Conservation (phyloP, 441 rosid genomes). For the Corymbia calophylla region DNA sequence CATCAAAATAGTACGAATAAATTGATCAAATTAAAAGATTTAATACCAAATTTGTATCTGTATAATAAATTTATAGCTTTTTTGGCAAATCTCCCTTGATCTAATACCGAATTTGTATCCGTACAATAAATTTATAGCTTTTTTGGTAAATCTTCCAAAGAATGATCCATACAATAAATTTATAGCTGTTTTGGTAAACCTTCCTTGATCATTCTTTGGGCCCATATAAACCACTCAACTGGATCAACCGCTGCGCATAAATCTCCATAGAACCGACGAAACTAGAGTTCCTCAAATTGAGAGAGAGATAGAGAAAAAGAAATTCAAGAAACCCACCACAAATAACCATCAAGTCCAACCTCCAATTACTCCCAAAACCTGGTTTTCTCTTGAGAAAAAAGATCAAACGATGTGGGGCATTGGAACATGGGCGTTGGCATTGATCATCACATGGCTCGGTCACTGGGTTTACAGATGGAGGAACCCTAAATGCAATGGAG, state of each 20-base stretch:
- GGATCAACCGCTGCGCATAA: neutral
- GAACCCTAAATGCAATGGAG: conserved; percentile 8
- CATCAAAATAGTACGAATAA: neutral
- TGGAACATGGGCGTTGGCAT: neutral
- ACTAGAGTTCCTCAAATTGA: neutral
- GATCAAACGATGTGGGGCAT: neutral
- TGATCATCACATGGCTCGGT: neutral
- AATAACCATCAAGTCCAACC: neutral
- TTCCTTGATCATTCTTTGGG: neutral
- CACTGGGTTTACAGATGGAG: conserved; percentile 14
- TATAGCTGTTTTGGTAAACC: neutral
- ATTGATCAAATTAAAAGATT: neutral
- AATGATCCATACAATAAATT: neutral
- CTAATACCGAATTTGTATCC: neutral
- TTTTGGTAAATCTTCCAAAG: neutral
- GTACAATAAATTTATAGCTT: neutral
- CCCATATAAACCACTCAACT: neutral
- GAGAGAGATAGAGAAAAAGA: neutral
- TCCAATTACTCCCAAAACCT: neutral
- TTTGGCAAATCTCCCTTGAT: too few relatives aligned
- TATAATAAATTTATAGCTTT: too few relatives aligned
- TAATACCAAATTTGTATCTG: neutral
- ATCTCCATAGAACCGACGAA: neutral
- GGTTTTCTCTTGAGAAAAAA: neutral
- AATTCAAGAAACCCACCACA: neutral